Conservation (phyloP, 179 eudicot species). For the Silene noctiflora region DNA sequence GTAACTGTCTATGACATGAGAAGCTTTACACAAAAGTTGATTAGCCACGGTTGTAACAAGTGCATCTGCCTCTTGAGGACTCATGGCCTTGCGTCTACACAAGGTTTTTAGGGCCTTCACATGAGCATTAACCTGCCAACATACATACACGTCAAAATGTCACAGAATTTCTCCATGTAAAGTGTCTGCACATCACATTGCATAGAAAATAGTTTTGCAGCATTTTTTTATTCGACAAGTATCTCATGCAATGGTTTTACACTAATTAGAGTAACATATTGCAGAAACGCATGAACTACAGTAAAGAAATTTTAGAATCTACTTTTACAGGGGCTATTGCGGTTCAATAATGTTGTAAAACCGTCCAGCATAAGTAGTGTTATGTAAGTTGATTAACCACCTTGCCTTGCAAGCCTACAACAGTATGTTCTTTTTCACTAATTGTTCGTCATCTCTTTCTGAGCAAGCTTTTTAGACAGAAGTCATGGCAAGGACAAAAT, state of each 20-base stretch:
- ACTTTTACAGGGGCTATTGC: not conserved
- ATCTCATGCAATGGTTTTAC: too few relatives aligned
- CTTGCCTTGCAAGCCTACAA: not conserved
- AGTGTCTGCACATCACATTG: not conserved
- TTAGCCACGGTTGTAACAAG: slow-evolving; percentile 64
- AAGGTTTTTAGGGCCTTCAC: slow-evolving; percentile 83
- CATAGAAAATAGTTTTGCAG: not conserved
- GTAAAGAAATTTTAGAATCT: too few relatives aligned
- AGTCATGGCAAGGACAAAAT: not conserved
- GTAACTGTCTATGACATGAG: slow-evolving; percentile 47
- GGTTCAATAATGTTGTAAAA: not conserved
- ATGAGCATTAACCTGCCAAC: slow-evolving; percentile 90
- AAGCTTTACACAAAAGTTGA: slow-evolving; percentile 65
- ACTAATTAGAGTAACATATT: too few relatives aligned
- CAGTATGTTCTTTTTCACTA: not conserved
- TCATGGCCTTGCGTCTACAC: slow-evolving; percentile 74
- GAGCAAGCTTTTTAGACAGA: not conserved
- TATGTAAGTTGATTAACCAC: not conserved
- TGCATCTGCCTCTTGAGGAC: slow-evolving; percentile 60
- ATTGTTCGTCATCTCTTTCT: not conserved
- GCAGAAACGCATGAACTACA: too few relatives aligned
- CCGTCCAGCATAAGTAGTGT: not conserved
- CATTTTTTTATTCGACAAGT: not conserved
- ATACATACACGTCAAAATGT: slow-evolving; percentile 9
- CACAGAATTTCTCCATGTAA: not conserved